These are phyloP conservation scores for Calonectria henricotiae DNA, from an alignment of 2,329 filamentous ascomycete genomes.

Conservation along the genomic window DNA sequence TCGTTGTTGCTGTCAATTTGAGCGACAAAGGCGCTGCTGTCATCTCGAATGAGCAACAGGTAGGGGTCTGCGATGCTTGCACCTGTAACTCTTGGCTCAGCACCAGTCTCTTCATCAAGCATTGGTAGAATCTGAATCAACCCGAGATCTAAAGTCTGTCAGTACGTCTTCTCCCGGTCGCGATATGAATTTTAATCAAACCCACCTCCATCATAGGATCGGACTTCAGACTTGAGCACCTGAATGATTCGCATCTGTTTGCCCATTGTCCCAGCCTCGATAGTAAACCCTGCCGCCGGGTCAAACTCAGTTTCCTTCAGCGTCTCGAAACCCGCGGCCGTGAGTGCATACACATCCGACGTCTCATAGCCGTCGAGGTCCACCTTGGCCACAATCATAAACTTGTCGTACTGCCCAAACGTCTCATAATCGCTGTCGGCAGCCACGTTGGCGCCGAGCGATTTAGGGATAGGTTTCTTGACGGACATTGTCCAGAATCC, in stretches of 20 bases:
- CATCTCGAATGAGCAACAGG: conserved; percentile 86
- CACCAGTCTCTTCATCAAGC: conserved; percentile 90
- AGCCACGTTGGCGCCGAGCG: conserved; percentile 67
- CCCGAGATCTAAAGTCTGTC: conserved; percentile 77
- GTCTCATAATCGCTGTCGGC: conserved; percentile 71
- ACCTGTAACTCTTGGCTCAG: conserved; percentile 83
- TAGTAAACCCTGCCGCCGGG: conserved; percentile 86
- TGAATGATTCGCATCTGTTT: conserved; percentile 88
- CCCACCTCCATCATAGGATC: conserved; percentile 89
- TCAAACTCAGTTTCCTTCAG: conserved; percentile 92
- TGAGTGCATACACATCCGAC: conserved; percentile 84
- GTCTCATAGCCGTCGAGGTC: conserved; percentile 80
- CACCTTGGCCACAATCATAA: conserved; percentile 86
- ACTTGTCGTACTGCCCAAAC: conserved; percentile 80
- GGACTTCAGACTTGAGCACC: conserved; percentile 87
- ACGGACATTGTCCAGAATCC: conserved; percentile 87
- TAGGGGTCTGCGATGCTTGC: conserved; percentile 92
- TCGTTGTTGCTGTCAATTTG: conserved; percentile 85
- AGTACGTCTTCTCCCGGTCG: conserved; percentile 31
- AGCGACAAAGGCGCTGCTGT: conserved; percentile 85
- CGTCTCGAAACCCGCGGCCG: conserved; percentile 81
- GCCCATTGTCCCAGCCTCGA: conserved; percentile 90
- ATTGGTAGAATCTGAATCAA: conserved; percentile 94
- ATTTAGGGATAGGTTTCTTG: conserved; percentile 77
- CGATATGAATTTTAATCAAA: conserved; percentile 58